Evolutionary conservation across 768 basidiomycete species (phyloP), one percentile per base, ranked within the genome.

Genomic region (Termitomyces sp.): DNA sequence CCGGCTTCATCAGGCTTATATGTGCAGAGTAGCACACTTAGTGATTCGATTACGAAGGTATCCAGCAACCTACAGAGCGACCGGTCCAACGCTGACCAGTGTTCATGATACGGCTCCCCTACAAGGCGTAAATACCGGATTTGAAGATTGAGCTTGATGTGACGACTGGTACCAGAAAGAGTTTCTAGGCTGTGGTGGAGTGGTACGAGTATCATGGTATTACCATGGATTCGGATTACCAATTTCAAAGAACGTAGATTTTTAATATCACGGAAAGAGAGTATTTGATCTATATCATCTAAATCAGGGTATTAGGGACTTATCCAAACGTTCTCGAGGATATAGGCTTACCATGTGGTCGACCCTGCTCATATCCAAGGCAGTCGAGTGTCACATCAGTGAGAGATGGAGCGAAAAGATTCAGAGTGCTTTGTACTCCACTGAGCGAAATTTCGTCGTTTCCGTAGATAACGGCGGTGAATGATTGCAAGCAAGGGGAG

Each of bases 41-140:
- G 18, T 7, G 53, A 45, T 14, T 20, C 20, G 10, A 46, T 45
- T 3, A 36, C 14, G 18, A 33, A 12, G 3, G 32, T 46, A 34
- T 55, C 53, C 13, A 55, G 44, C 53, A 55, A n/a, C 33, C 16
- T 22, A 46, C 44, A 55, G 24, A 55, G 53, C 32, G 30, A 7
- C 4, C 20, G 53, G 34, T 55, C 53, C 20, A 55, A 20, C 26
- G n/a, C 44, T 22, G 32, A 45, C 53, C 53, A 55, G 9, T 55
- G 44, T n/a, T 24, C 22, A 14, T 2, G 16, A 42, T 45, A 55
- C 3, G 34, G 53, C 10, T 46, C 33, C 18, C 33, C 53, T 5
- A 55, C n/a, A 24, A 20, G 42, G 7, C 34, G 22, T 30, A 45
- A 14, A 46, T 26, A 55, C 12, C 43, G 53, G 22, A 55, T 55